Evolutionary conservation across 2,329 filamentous ascomycete genomes (phyloP), one percentile per base, ranked within the genome.

Genomic region (Thielaviopsis punctulata): DNA sequence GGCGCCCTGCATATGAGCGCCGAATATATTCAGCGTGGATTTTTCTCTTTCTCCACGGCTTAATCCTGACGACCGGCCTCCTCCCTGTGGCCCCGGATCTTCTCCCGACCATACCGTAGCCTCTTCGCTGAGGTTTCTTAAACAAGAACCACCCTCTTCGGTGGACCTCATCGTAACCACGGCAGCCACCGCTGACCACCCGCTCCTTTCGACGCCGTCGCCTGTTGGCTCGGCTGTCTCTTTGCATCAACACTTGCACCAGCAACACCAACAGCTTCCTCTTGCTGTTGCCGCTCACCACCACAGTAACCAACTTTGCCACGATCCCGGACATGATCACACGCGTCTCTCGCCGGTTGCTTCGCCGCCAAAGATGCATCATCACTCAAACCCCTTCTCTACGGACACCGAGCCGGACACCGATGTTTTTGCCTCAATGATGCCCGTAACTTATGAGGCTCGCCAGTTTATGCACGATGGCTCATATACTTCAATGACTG

Each of bases 381-480:
- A 52, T 36, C 51, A 49, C 25, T 61, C 60, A 48, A 63, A 58
- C 45, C 55, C 48, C 27, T 46, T 56, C 51, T 46, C 44, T 25
- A 39, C 36, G 15, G 53, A 55, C 23, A 27, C 49, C 9, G 49
- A 55, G 18, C 7, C 49, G 18, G 50, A 55, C 24, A 18, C 45
- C 15, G 49, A 55, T 47, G 49, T 55, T 13, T 55, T 55, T 52
- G 53, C 49, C 49, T 55, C 53, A 39, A 67, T 59, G 48, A 75
- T 75, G 72, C 72, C 68, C 57, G 70, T 76, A 58, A 72, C 71
- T 41, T 76, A 72, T 59, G 72, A 76, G 57, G 63, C 69, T 22
- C 65, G 72, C 54, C 67, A 63, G 57, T 72, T 75, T 55, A 66
- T 73, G 39, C 66, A 73, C 52, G 69, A 72, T 50, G 70, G 68